Conservation (phyloP, 352 stramenopile genomes). For the Peronospora farinosa region DNA sequence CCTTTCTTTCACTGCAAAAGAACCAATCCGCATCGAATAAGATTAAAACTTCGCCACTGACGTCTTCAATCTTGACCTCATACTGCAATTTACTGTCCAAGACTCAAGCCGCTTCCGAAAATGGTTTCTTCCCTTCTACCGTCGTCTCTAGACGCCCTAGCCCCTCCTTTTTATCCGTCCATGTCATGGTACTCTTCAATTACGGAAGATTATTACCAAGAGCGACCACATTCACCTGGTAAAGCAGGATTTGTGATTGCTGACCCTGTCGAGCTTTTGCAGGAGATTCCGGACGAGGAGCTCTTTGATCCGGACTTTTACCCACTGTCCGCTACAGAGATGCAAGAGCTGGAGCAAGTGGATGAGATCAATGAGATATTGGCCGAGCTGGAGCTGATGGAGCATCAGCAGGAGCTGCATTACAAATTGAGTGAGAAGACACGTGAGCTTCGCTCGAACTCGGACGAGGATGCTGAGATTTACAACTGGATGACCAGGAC, state of each 20-base stretch:
- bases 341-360: slow-evolving; percentile 66
- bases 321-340: slow-evolving; percentile 50
- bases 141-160: slow-evolving; percentile 47
- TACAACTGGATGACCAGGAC: slow-evolving; percentile 52
- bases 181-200: slow-evolving; percentile 49
- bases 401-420: slow-evolving; percentile 68
- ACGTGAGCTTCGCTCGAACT: slow-evolving; percentile 45
- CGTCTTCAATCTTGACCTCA: slow-evolving; percentile 9
- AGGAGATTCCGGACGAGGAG: slow-evolving; percentile 69
- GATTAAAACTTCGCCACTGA: neutral
- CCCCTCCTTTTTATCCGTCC: slow-evolving; percentile 53
- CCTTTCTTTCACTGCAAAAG: neutral
- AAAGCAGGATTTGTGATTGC: slow-evolving; percentile 61
- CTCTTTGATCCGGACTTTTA: slow-evolving; percentile 65
- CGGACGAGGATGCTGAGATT: slow-evolving; percentile 54
- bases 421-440: slow-evolving; percentile 50
- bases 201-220: slow-evolving; percentile 61
- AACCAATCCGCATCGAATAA: slow-evolving; percentile 1
- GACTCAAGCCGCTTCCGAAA: too few relatives aligned
- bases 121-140: slow-evolving; percentile 38
- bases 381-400: slow-evolving; percentile 71
- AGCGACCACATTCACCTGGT: slow-evolving; percentile 51
- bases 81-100: slow-evolving; percentile 18
- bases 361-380: slow-evolving; percentile 78
- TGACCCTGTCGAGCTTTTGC: slow-evolving; percentile 39